A percentile compares a stretch with the other conserved stretches of the same genome.
These are phyloP conservation scores for Chaetomidium leptoderma DNA, from an alignment of 495 filamentous ascomycete species.

Conservation along the genomic window DNA sequence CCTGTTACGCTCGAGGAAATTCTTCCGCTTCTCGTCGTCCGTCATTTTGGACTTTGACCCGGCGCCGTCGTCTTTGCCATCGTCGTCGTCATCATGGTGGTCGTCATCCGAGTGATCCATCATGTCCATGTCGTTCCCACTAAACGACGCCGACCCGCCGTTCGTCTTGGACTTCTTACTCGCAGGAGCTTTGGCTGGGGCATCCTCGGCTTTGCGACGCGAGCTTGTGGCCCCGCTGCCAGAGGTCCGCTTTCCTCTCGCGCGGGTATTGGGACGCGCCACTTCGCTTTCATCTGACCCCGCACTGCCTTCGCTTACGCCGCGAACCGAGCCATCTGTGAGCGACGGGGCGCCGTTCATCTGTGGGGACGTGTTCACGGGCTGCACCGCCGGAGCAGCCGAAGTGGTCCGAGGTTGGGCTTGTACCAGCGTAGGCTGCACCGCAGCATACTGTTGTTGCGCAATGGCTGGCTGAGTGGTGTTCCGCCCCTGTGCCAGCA, in stretches of 20 bases:
- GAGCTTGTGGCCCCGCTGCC: conserved; percentile 36
- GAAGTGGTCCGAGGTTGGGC: conserved; percentile 31
- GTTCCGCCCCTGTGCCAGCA: conserved; percentile 72
- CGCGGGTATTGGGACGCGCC: conserved; percentile 55
- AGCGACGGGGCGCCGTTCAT: conserved; percentile 46
- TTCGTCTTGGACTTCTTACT: conserved; percentile 71
- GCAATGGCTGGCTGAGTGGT: conserved; percentile 51
- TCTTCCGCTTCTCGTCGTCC: conserved; percentile 97
- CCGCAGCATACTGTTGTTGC: conserved; percentile 46
- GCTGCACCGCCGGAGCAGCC: conserved; percentile 31
- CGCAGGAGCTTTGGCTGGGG: conserved; percentile 54
- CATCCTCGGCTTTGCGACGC: conserved; percentile 79
- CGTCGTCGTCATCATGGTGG: conserved; percentile 44
- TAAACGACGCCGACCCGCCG: conserved; percentile 33
- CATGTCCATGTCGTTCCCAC: conserved; percentile 30
- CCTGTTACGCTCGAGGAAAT: conserved; percentile 95
- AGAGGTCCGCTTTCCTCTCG: conserved; percentile 64
- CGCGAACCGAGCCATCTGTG: conserved; percentile 45
- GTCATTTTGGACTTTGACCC: conserved; percentile 76
- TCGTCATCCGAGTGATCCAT: conserved; percentile 33
- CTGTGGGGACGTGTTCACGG: conserved; percentile 48
- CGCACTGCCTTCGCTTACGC: conserved; percentile 65
- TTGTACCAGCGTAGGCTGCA: conserved; percentile 45
- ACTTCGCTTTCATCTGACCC: conserved; percentile 71
- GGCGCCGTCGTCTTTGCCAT: conserved; percentile 46